Base-by-base conservation (phyloP, 176 grass and related monocot species). In the Rhipidocladum racemiflorum region DNA sequence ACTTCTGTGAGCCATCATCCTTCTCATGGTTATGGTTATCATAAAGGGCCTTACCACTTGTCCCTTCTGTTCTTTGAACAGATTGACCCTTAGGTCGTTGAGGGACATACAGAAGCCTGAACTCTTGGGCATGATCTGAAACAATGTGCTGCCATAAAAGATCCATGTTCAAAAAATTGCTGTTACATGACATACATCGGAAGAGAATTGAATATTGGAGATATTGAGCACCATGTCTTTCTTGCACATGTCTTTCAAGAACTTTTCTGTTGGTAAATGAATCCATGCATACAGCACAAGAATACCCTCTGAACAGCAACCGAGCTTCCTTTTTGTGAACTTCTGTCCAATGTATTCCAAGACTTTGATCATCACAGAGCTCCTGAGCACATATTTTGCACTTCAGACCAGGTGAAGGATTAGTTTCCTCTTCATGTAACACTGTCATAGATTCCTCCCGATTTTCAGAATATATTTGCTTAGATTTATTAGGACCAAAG, bases 241-340 rank as follows among this genome's bases (percentile, higher is more conserved):
- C 90, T 61, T 91, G 80, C 2, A 99, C 92, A 85, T 99, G 96
- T 48, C 85, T 89, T 89, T 93, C 92, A 62, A 95, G 85, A 78
- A 93, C 90, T 86, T 91, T 95, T 87, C 89, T 95, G 79, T 93
- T 99, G 30, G 88, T 90, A 89, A 95, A 99, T 74, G 92, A 87
- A 23, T 90, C 89, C 92, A 91, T 91, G 87, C 96, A 99, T 65
- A 85, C 87, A 73, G 90, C 92, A 88, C 96, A 99, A 69, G 96
- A 90, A 91, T 91, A 99, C 23, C 96, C 96, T 95, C 96, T 90
- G 77, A 95, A 99, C 30, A 99, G 87, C 89, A 88, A 95, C 61
- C 96, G 87, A 65, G 87, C 81, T 85, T 99, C 96, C 81, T 89
- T 99, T 79, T 91, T 95, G 86, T 99, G 96, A 34, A 91, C 87